phyloP scores from a whole-genome alignment of 371 early-diverging fungal species.

The Haplosporangium sp. region DNA sequence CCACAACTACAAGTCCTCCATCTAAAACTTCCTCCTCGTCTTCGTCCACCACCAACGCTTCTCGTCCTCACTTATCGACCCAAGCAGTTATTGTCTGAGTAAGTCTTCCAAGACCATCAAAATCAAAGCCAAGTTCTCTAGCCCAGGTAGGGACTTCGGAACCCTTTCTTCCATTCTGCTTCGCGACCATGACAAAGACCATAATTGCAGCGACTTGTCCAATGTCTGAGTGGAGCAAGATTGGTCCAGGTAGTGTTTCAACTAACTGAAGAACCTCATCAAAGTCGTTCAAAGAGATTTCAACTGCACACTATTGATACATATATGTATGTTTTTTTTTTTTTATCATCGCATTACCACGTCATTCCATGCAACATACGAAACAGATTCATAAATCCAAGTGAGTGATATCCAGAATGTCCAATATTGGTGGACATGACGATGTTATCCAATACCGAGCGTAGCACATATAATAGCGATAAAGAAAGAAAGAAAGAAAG shows the following conservation, averaged over 20 bases:
- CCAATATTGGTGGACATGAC: too few species aligned
- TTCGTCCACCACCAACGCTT: background rate
- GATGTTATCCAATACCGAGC: background rate
- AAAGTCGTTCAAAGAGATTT: constrained; percentile 43
- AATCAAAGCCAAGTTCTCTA: constrained; percentile 47
- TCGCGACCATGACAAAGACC: constrained; percentile 53
- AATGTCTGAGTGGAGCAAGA: constrained; percentile 52
- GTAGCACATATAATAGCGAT: background rate
- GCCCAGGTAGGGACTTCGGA: constrained; percentile 48
- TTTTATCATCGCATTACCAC: background rate
- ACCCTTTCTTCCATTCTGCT: constrained; percentile 39
- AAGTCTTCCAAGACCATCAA: constrained; percentile 45
- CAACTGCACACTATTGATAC: constrained; percentile 35
- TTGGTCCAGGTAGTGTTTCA: constrained; percentile 45
- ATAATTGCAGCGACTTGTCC: constrained; percentile 50
- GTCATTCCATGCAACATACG: too few species aligned
- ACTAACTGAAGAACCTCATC: constrained; percentile 47
- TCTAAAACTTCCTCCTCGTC: background rate
- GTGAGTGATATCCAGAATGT: too few species aligned
- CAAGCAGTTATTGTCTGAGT: constrained; percentile 44
- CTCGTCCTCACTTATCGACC: constrained; percentile 36
- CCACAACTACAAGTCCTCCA: background rate
- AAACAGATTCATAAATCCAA: too few species aligned
- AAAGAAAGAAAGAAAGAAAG: background rate
- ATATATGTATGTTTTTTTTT: background rate